phyloP scores from a whole-genome alignment of 352 stramenopile genomes.

The Globisporangium recalcitrans region DNA sequence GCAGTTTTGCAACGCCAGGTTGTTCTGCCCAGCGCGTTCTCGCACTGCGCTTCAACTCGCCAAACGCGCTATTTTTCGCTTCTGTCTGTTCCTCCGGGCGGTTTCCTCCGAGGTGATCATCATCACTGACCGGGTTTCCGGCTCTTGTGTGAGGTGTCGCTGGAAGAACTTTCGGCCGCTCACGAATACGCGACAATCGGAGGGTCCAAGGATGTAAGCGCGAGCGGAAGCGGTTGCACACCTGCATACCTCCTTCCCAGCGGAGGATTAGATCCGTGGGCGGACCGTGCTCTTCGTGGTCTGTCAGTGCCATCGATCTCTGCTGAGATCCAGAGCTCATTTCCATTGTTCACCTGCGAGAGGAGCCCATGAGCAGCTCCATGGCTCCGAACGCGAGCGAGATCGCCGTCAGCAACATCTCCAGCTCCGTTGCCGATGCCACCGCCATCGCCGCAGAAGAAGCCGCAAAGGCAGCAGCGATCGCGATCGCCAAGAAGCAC shows the following conservation, averaged over 20 bases:
- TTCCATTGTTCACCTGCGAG: constrained; percentile 1
- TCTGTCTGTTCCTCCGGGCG: background rate
- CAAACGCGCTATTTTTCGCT: background rate
- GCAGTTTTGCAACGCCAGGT: too few species aligned
- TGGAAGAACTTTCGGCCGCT: background rate
- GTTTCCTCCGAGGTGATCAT: background rate
- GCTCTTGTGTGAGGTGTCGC: background rate
- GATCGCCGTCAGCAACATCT: constrained; percentile 1
- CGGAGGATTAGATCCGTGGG: too few species aligned
- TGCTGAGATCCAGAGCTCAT: constrained; percentile 2
- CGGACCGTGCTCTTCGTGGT: background rate
- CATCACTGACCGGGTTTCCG: background rate
- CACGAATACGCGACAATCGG: background rate
- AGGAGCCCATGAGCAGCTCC: constrained; percentile 12
- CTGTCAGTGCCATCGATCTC: background rate
- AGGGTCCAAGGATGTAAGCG: background rate
- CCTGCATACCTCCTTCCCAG: too few species aligned
- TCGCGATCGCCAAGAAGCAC: background rate
- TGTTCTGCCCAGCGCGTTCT: background rate
- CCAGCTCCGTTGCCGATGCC: background rate
- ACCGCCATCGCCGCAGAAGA: constrained; percentile 2
- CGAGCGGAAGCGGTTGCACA: background rate
- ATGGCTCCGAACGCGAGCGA: background rate
- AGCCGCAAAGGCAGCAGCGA: background rate
- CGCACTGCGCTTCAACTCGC: background rate